phyloP scores from a whole-genome alignment of 257 asterid genomes.

The Petunia axillaris region DNA sequence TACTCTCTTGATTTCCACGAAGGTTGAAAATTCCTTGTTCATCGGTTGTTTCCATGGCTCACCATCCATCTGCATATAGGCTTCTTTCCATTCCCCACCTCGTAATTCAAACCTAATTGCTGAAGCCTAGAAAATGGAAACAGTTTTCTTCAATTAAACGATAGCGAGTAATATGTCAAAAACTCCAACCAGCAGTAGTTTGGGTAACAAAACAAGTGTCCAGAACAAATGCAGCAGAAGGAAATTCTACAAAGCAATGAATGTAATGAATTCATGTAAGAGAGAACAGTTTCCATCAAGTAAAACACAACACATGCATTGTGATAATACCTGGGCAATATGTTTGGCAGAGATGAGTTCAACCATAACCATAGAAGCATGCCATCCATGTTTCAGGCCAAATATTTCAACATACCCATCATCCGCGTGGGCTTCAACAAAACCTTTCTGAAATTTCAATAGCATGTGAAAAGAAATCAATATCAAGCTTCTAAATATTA shows the following conservation, averaged over 20 bases:
- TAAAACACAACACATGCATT: neutral
- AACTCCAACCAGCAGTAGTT: neutral
- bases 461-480: neutral
- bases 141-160: neutral
- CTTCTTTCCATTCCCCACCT: conserved; percentile 91
- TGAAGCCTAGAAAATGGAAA: conserved; percentile 56
- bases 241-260: neutral
- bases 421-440: conserved; percentile 79
- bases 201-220: neutral
- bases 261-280: neutral
- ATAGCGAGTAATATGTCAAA: neutral
- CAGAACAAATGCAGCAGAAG: neutral
- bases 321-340: conserved; percentile 75
- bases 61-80: conserved; percentile 89
- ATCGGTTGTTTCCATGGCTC: conserved; percentile 96
- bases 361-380: conserved; percentile 93
- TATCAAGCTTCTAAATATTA: neutral
- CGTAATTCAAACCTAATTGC: conserved; percentile 79
- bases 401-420: conserved; percentile 77
- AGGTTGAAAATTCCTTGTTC: conserved; percentile 69
- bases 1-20: conserved; percentile 67
- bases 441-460: conserved; percentile 62
- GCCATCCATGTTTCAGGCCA: conserved; percentile 95
- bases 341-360: conserved; percentile 86
- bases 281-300: neutral